A percentile compares a stretch with the other conserved stretches of the same genome.
Evolutionary conservation across 2,329 filamentous ascomycete species (phyloP).

Genomic region (Fusarium mundagurra): DNA sequence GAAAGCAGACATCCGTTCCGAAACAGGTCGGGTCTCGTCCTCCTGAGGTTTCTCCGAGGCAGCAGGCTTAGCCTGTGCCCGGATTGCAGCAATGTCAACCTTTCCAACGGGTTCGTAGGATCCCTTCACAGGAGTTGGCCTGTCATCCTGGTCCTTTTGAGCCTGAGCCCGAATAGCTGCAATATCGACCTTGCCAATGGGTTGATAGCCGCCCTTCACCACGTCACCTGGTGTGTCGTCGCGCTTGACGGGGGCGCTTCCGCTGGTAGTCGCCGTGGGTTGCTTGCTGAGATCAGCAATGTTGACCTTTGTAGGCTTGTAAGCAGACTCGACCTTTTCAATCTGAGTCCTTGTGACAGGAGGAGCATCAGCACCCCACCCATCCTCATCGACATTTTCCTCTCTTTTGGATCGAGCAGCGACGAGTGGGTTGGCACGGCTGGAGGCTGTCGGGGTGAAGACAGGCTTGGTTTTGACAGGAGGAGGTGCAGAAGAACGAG

Average conservation of each 20-base stretch:
- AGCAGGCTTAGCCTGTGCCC: slow-evolving; percentile 75
- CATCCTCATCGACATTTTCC: slow-evolving; percentile 78
- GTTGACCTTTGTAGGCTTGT: slow-evolving; percentile 95
- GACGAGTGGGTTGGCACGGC: slow-evolving; percentile 70
- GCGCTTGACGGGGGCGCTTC: slow-evolving; percentile 57
- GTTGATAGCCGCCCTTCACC: slow-evolving; percentile 88
- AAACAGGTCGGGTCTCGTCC: slow-evolving; percentile 66
- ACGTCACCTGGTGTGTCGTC: slow-evolving; percentile 67
- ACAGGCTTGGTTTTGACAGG: slow-evolving; percentile 88
- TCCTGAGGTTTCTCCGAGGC: slow-evolving; percentile 48
- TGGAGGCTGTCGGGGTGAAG: slow-evolving; percentile 78
- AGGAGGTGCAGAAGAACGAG: slow-evolving; percentile 67
- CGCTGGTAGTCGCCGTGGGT: slow-evolving; percentile 72
- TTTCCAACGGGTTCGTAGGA: slow-evolving; percentile 95
- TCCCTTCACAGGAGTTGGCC: slow-evolving; percentile 87
- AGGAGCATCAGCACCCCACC: slow-evolving; percentile 96
- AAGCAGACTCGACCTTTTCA: slow-evolving; percentile 91
- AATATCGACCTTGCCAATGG: slow-evolving; percentile 97
- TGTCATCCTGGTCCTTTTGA: slow-evolving; percentile 76
- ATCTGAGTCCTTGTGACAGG: slow-evolving; percentile 85
- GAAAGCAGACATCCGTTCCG: slow-evolving; percentile 83
- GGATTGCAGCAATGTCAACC: slow-evolving; percentile 95
- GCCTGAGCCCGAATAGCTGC: slow-evolving; percentile 83
- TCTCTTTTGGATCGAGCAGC: slow-evolving; percentile 71
- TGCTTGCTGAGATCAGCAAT: slow-evolving; percentile 85